Evolutionary conservation across 805 yeast genomes (phyloP).

Genomic region (Cyberlindnera japonica): DNA sequence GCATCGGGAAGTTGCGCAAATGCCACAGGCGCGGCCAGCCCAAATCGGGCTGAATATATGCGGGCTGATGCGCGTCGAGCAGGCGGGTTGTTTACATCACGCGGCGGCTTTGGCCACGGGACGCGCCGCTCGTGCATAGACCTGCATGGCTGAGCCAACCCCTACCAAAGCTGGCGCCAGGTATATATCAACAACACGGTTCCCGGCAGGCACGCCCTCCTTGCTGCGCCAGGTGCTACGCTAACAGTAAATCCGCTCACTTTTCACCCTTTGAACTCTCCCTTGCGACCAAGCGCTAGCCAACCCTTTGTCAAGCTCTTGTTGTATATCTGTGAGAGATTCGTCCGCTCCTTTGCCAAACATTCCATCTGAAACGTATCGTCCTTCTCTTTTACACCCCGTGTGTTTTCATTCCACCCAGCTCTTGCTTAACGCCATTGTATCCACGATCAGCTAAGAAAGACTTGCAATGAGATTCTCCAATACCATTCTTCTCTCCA

Average conservation of each 20-base stretch:
- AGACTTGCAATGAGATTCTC: slow-evolving; percentile 22
- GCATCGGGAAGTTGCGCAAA: too few species aligned
- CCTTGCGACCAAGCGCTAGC: not conserved
- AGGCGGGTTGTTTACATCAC: too few species aligned
- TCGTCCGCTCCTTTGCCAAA: slow-evolving; percentile 17
- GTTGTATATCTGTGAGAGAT: slow-evolving; percentile 7
- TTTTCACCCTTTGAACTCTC: not conserved
- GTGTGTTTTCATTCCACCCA: not conserved
- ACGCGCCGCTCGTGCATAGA: too few species aligned
- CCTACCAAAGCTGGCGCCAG: too few species aligned
- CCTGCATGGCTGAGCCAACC: too few species aligned
- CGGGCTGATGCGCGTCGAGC: too few species aligned
- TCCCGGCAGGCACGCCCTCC: not conserved
- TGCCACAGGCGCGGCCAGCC: too few species aligned
- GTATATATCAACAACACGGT: too few species aligned
- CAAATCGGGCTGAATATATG: too few species aligned
- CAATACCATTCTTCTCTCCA: slow-evolving; percentile 21
- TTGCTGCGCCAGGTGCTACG: too few species aligned
- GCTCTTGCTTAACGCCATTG: not conserved
- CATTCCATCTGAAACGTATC: slow-evolving; percentile 11
- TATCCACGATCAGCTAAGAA: not conserved
- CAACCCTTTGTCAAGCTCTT: not conserved
- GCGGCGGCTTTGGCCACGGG: too few species aligned
- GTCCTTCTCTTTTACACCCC: not conserved
- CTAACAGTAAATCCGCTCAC: not conserved